These are phyloP conservation scores for Aspergillus fumigatus DNA, from an alignment of 2,329 filamentous ascomycete species.

Conservation along the genomic window DNA sequence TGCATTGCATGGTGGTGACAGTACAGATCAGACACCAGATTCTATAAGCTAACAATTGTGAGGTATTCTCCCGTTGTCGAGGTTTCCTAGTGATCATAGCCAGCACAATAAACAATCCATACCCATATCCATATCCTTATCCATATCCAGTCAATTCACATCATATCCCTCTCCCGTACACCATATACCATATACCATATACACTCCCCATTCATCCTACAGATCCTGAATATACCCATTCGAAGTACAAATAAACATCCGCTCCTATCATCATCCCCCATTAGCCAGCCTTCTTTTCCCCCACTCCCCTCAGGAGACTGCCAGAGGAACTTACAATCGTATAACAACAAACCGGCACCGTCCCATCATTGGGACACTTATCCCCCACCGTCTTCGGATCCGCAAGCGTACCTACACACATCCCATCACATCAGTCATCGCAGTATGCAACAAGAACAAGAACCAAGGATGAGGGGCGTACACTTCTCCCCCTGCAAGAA, in stretches of 20 bases:
- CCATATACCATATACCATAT: no score
- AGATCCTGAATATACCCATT: slow-evolving; percentile 8
- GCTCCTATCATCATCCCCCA: neutral
- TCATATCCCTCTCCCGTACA: no score
- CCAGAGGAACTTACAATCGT: slow-evolving; percentile 22
- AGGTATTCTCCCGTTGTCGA: no score
- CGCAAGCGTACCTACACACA: slow-evolving; percentile 12
- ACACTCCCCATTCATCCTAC: no score
- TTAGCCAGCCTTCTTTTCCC: neutral
- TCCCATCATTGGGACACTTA: slow-evolving; percentile 18
- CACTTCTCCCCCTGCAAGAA: slow-evolving; percentile 21
- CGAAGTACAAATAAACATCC: slow-evolving; percentile 15
- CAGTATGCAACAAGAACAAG: no score
- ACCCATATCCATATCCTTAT: no score
- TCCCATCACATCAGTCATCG: slow-evolving; percentile 8
- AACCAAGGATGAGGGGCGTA: slow-evolving; percentile 10
- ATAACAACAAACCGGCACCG: slow-evolving; percentile 24
- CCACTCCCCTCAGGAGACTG: neutral
- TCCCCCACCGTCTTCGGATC: slow-evolving; percentile 19
- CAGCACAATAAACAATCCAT: no score
- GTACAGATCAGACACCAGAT: no score
- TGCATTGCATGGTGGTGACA: no score
- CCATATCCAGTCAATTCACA: no score
- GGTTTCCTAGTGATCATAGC: no score
- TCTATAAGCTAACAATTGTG: no score